These are phyloP conservation scores for Podospora pseudopauciseta DNA, from an alignment of 495 filamentous ascomycete species.

Conservation along the genomic window DNA sequence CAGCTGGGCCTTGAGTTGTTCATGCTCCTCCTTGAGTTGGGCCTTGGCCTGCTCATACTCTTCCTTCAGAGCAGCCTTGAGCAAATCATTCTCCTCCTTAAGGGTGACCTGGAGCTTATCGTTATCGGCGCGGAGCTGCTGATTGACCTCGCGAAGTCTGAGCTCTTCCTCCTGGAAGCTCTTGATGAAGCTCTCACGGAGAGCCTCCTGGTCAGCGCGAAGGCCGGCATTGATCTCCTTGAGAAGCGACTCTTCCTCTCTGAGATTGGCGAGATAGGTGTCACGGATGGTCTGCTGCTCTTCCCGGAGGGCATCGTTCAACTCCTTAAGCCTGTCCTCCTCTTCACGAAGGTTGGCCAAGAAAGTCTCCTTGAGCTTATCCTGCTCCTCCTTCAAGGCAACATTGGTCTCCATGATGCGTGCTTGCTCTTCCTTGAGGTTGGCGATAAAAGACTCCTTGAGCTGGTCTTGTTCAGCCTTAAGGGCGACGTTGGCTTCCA, in stretches of 20 bases:
- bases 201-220: conserved; percentile 29
- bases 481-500: conserved; percentile 12
- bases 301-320: conserved; percentile 21
- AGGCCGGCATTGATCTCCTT: conserved; percentile 28
- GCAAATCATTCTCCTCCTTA: conserved; percentile 67
- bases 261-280: conserved; percentile 57
- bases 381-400: conserved; percentile 66
- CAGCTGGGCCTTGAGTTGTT: conserved; percentile 11
- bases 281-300: conserved; percentile 33
- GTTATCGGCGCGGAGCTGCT: conserved; percentile 69
- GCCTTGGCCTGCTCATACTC: conserved; percentile 4
- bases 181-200: conserved; percentile 60
- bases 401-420: conserved; percentile 21
- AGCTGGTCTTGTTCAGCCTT: conserved; percentile 18
- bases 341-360: conserved; percentile 28
- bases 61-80: conserved; percentile 59
- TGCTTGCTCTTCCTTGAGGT: conserved; percentile 56
- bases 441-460: conserved; percentile 16
- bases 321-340: conserved; percentile 21
- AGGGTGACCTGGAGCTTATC: conserved; percentile 45
- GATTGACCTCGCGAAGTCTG: conserved; percentile 63
- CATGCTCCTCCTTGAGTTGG: conserved; percentile 27
- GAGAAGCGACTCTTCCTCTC: conserved; percentile 66
- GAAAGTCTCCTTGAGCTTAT: conserved; percentile 59
- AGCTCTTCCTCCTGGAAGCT: conserved; percentile 42